phyloP scores from a whole-genome alignment of 1,284 basidiomycete genomes.

The Rhodotorula sp. region DNA sequence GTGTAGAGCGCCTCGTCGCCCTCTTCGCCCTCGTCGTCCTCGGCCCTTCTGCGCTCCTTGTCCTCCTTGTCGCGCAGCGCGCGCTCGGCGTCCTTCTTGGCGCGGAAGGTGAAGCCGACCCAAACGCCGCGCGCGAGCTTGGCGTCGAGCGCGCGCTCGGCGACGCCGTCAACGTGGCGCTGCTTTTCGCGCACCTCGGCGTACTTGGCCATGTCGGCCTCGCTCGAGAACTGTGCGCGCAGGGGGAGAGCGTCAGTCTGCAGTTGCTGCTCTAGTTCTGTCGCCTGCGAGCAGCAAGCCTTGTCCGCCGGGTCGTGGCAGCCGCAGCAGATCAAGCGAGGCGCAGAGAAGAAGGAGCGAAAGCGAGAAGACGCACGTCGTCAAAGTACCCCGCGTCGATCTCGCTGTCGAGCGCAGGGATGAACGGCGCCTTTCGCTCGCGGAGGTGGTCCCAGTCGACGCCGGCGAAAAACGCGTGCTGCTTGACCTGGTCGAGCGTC shows the following conservation, averaged over 20 bases:
- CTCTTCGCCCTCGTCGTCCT: background rate
- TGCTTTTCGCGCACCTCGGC: slow-evolving; percentile 96
- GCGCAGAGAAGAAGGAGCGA: background rate
- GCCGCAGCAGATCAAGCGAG: too few species aligned
- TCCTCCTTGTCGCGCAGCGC: slow-evolving; percentile 15
- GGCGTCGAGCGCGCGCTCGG: slow-evolving; percentile 71
- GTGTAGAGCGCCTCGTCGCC: slow-evolving; percentile 7
- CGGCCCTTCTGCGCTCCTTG: background rate
- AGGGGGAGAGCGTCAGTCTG: background rate
- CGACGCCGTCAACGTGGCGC: slow-evolving; percentile 84
- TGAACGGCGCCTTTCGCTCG: slow-evolving; percentile 81
- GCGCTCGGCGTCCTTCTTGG: slow-evolving; percentile 29
- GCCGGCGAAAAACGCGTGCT: slow-evolving; percentile 80
- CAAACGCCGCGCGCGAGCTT: slow-evolving; percentile 74
- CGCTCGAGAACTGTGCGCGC: slow-evolving; percentile 51
- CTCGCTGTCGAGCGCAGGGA: slow-evolving; percentile 92
- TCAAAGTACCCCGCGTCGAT: slow-evolving; percentile 98
- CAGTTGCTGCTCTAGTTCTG: too few species aligned
- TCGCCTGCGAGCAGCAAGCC: too few species aligned
- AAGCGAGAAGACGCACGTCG: slow-evolving; percentile 70
- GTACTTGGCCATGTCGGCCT: slow-evolving; percentile 89
- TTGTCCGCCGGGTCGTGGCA: too few species aligned
- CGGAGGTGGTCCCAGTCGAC: slow-evolving; percentile 78
- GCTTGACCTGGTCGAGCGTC: slow-evolving; percentile 69
- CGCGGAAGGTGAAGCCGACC: slow-evolving; percentile 91